These are phyloP conservation scores for Trichoderma koningiopsis DNA, from an alignment of 2,329 filamentous ascomycete species.

Conservation along the genomic window DNA sequence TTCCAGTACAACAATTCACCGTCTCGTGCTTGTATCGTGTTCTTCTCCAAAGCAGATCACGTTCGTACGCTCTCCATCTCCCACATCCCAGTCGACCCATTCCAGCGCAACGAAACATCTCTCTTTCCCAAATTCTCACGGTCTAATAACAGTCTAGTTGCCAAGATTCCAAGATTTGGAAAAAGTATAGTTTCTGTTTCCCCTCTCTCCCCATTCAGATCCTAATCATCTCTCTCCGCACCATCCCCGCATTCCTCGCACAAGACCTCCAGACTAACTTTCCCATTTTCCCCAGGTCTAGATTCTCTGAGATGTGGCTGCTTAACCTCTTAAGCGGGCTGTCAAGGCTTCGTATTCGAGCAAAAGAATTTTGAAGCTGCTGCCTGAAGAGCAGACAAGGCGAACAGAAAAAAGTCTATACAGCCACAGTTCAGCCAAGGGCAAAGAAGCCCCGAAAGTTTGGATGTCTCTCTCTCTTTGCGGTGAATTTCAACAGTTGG, in stretches of 20 bases:
- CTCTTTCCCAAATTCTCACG: not conserved
- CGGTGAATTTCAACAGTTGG: not conserved
- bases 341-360: not conserved
- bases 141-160: not conserved
- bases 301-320: not conserved
- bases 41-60: not conserved
- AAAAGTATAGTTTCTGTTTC: not conserved
- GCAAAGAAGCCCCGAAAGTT: not conserved
- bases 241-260: slow-evolving; percentile 5
- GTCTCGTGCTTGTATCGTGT: not conserved
- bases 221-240: not conserved
- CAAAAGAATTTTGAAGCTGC: not conserved
- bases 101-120: not conserved
- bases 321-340: not conserved
- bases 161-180: not conserved
- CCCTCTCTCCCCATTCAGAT: not conserved
- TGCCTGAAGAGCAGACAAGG: not conserved
- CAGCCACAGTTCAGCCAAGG: not conserved
- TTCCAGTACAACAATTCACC: not conserved
- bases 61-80: not conserved
- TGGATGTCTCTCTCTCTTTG: not conserved
- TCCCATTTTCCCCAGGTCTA: not conserved
- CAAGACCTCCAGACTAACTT: not conserved
- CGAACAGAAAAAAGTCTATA: not conserved
- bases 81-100: not conserved